phyloP scores from a whole-genome alignment of 129 eudicot species.

The Artemisia argyi region DNA sequence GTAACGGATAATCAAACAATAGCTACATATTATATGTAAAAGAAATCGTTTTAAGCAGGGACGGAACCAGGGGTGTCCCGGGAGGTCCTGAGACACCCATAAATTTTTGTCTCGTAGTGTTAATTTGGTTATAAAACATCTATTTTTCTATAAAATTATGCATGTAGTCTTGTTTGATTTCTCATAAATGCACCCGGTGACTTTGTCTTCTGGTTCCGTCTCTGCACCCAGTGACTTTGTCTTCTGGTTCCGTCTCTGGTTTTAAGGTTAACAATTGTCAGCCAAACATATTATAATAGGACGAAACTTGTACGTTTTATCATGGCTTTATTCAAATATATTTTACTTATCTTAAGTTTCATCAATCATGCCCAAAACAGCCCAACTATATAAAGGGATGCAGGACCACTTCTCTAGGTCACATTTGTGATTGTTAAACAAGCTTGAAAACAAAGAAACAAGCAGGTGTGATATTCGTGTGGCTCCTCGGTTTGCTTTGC shows the following conservation, averaged over 20 bases:
- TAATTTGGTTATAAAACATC: too few relatives aligned
- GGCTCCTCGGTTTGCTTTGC: conserved; percentile 20
- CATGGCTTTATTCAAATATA: conserved; percentile 8
- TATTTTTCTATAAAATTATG: too few relatives aligned
- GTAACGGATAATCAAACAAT: conserved; percentile 6
- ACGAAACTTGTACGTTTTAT: conserved; percentile 16
- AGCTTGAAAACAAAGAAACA: conserved; percentile 22
- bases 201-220: too few relatives aligned
- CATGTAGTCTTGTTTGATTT: too few relatives aligned
- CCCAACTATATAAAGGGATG: conserved; percentile 20
- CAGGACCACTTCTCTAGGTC: conserved; percentile 25
- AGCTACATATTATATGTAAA: conserved; percentile 11
- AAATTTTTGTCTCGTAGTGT: too few relatives aligned
- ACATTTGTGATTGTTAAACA: conserved; percentile 1
- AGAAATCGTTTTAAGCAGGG: background rate
- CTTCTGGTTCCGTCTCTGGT: too few relatives aligned
- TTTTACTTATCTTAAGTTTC: background rate
- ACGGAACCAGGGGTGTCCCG: too few relatives aligned
- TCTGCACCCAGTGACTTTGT: too few relatives aligned
- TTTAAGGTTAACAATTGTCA: background rate
- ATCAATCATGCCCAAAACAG: background rate
- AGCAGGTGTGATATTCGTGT: conserved; percentile 33
- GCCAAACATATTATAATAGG: conserved; percentile 8
- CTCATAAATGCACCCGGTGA: too few relatives aligned
- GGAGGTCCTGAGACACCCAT: too few relatives aligned